phyloP scores from a whole-genome alignment of 805 yeast species.

The Yarrowia divulgata region DNA sequence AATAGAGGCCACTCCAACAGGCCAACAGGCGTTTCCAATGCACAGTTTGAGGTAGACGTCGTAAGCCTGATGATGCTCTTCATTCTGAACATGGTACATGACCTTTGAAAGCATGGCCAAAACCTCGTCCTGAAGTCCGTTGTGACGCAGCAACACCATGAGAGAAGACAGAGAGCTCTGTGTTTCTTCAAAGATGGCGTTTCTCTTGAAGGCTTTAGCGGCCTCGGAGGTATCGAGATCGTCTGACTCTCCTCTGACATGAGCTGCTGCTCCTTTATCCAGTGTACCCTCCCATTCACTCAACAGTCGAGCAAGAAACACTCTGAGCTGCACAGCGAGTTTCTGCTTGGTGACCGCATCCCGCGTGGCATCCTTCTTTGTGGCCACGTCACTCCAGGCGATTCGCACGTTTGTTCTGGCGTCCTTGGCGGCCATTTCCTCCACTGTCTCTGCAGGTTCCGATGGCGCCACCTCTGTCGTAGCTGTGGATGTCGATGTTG shows the following conservation, averaged over 20 bases:
- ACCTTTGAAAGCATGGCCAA: conserved; percentile 66
- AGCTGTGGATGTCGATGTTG: not conserved
- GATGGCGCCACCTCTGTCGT: not conserved
- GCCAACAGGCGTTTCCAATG: conserved; percentile 92
- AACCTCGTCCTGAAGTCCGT: conserved; percentile 52
- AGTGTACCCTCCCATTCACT: conserved; percentile 51
- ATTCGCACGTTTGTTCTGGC: conserved; percentile 24
- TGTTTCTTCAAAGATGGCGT: conserved; percentile 55
- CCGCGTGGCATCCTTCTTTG: conserved; percentile 13
- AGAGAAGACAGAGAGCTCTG: conserved; percentile 59
- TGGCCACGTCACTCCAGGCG: conserved; percentile 16
- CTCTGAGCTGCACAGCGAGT: conserved; percentile 53
- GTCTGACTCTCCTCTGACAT: not conserved
- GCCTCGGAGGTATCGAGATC: not conserved
- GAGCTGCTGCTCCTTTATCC: conserved; percentile 21
- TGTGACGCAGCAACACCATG: conserved; percentile 61
- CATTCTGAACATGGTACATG: conserved; percentile 63
- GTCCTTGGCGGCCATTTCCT: conserved; percentile 7
- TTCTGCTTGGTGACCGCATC: not conserved
- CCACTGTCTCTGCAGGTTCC: not conserved
- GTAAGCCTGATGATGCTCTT: conserved; percentile 60
- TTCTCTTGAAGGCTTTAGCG: conserved; percentile 41
- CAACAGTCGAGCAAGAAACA: conserved; percentile 57
- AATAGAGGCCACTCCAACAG: conserved; percentile 80
- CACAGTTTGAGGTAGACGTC: conserved; percentile 77